Evolutionary conservation across 2,329 filamentous ascomycete species (phyloP), one percentile per base, ranked within the genome.

Genomic region (Alternaria conjuncta): DNA sequence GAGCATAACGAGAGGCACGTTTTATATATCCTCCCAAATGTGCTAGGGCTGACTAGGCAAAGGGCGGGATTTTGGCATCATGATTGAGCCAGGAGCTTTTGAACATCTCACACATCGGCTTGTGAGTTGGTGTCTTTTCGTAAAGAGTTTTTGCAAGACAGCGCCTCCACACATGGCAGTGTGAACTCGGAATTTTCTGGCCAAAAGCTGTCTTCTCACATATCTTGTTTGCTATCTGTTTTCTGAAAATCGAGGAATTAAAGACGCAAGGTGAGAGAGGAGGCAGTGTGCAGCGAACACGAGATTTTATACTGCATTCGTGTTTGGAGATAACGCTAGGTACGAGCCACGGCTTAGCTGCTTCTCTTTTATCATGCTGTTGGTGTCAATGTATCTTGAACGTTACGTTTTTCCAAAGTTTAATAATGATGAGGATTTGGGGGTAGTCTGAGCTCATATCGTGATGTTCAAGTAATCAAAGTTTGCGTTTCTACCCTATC

Each of bases 401-500:
- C 7, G 0, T 36, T 36, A 0, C 6, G 0, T 3, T 10, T 36
- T 36, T 6, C n/a, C 15, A 41, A 41, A 41, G 4, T 41, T 41
- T 41, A 2, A 41, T 11, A 41, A 3, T 18, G 36, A 18, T 41
- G 36, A 10, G 4, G 36, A 41, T 5, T 3, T 41, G 2, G 36
- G 36, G 8, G 15, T 41, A 6, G 36, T 10, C 36, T 41, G 36
- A 41, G 36, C 15, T 41, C 36, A 3, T 18, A 41, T 11, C 9
- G 45, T 25, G 8, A 21, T 18, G 23, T n/a, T 49, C 9, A 26
- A n/a, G 46, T 30, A 11, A 15, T 30, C 23, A 4, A 51, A 20
- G 12, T 32, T 36, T n/a, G 12, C 12, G 30, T 23, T 57, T 51
- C 11, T 57, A 51, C 53, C 45, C 21, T 9, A 12, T 36, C 15